Conservation (phyloP, 306 rosid genomes). For the Begonia fuchsioides region DNA sequence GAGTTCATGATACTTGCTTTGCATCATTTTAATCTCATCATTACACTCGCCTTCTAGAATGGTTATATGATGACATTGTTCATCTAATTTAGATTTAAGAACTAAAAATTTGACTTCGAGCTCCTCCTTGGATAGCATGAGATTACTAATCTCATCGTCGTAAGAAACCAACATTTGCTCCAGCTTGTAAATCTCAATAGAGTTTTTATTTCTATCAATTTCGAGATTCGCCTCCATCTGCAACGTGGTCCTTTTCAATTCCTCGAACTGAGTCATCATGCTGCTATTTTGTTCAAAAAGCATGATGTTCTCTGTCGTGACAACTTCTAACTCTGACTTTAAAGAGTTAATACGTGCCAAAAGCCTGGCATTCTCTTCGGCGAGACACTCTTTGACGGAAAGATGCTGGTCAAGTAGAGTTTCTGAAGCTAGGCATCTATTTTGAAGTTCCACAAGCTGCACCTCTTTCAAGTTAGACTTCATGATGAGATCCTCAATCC, state of each 20-base stretch:
- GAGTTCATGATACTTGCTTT: constrained; percentile 46
- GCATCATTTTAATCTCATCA: constrained; percentile 38
- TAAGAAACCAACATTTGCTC: constrained; percentile 38
- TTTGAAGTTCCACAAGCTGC: constrained; percentile 29
- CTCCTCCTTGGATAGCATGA: constrained; percentile 60
- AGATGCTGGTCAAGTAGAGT: constrained; percentile 28
- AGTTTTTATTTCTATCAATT: constrained; percentile 16
- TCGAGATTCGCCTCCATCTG: constrained; percentile 19
- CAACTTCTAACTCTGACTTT: constrained; percentile 42
- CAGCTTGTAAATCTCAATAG: constrained; percentile 49
- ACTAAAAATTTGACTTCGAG: constrained; percentile 56
- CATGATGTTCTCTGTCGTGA: constrained; percentile 29
- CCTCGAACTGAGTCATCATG: constrained; percentile 29
- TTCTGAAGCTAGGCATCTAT: constrained; percentile 40
- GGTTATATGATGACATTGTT: constrained; percentile 34
- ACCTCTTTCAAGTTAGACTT: constrained; percentile 31
- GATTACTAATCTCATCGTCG: constrained; percentile 41
- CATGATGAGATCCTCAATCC: constrained; percentile 33
- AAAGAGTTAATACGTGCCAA: constrained; percentile 38
- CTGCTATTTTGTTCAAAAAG: constrained; percentile 37
- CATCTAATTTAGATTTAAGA: constrained; percentile 49
- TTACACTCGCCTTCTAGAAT: constrained; percentile 34
- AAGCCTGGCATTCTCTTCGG: constrained; percentile 52
- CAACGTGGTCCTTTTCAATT: constrained; percentile 26
- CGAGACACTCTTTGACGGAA: constrained; percentile 33